Evolutionary conservation across 805 yeast species (phyloP), one percentile per base, ranked within the genome.

Genomic region (Dipodascopsis uninucleata): DNA sequence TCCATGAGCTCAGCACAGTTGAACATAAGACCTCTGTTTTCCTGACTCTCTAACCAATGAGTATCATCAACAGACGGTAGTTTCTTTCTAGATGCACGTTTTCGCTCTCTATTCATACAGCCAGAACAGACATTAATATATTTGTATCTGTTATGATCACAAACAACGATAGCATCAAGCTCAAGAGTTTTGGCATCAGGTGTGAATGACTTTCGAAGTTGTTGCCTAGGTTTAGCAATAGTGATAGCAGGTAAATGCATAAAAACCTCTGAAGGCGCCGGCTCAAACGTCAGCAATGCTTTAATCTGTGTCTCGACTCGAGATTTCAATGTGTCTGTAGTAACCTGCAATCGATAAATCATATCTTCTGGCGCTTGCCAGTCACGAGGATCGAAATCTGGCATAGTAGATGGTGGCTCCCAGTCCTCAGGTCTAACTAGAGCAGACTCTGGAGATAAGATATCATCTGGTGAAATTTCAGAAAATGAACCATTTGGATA

Each of bases 221-320:
- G 86, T 52, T 85, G 76, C 61, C 88, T 85, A 49, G 90, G 85
- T 62, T 89, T 87, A 10, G 95, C 81, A 39, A 90, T 83, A 28
- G 94, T 78, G 62, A 88, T 95, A 44, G 86, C 76, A 5, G 97
- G 95, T 36, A 93, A 67, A 61, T 86, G 93, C 26, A 93, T 66
- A 39, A 85, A 66, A 39, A 74, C 71, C 57, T 86, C 83, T 4
- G 77, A 73, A 0, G 95, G 95, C 1, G 90, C 78, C 1, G 96
- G 95, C 24, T 79, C 73, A 34, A 90, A 68, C 6, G 74, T 62
- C 17, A 90, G 66, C 34, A 74, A 73, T 33, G 94, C 69, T 63
- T 87, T 89, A 61, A 93, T 86, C 67, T 93, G 98, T 12, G 97
- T 90, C 66, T 90, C 98, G 5, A 90, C 98, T 54, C 98, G 77